Evolutionary conservation across 176 grass and related monocot genomes (phyloP).

Genomic region (Oryza meridionalis): DNA sequence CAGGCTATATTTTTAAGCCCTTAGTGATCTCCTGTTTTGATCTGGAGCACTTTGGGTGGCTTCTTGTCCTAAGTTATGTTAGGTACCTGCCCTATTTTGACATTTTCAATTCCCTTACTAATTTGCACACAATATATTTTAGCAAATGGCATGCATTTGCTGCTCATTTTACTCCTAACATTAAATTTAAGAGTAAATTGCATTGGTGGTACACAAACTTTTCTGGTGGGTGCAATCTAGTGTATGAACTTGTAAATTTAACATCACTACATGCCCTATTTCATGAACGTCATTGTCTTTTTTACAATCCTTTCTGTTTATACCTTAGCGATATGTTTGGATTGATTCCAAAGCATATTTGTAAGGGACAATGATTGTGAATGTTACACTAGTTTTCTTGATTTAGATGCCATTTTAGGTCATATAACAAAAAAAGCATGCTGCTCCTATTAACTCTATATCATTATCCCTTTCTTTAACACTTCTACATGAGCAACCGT

Average conservation of each 20-base stretch:
- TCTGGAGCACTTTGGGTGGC: slow-evolving; percentile 59
- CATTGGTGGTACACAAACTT: no score
- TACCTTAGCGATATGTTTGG: neutral
- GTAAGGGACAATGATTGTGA: neutral
- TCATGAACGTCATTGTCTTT: neutral
- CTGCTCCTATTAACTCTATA: neutral
- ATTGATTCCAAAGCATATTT: neutral
- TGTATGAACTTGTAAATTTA: neutral
- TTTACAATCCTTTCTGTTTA: neutral
- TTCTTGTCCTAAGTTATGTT: slow-evolving; percentile 54
- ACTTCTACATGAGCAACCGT: neutral
- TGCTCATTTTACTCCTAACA: neutral
- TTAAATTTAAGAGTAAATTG: neutral
- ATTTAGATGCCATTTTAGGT: slow-evolving; percentile 16
- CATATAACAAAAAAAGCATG: neutral
- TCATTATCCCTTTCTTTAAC: neutral
- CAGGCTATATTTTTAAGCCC: slow-evolving; percentile 51
- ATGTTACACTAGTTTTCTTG: neutral
- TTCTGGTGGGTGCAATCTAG: no score
- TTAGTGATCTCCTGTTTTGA: slow-evolving; percentile 54
- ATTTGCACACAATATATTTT: neutral
- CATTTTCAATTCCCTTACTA: slow-evolving; percentile 1
- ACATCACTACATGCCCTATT: neutral
- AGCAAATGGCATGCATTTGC: neutral
- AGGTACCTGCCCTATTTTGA: slow-evolving; percentile 40